These are phyloP conservation scores for Aspergillus udagawae DNA, from an alignment of 2,329 filamentous ascomycete genomes.

Conservation along the genomic window DNA sequence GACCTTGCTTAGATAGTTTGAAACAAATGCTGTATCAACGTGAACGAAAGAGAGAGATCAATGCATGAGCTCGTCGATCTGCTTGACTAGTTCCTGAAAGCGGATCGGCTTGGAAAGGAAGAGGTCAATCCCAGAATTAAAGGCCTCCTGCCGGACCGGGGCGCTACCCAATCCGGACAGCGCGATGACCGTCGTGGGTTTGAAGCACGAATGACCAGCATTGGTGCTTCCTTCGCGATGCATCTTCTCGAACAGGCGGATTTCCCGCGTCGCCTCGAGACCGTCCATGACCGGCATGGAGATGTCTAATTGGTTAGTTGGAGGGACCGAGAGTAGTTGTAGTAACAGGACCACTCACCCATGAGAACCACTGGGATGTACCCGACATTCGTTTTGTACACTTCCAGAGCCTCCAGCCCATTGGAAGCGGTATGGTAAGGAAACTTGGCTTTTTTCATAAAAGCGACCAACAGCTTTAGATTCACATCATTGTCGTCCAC, in stretches of 20 bases:
- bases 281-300: slow-evolving; percentile 38
- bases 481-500: slow-evolving; percentile 39
- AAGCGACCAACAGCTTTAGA: slow-evolving; percentile 30
- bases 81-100: background rate
- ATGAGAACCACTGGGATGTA: slow-evolving; percentile 14
- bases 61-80: background rate
- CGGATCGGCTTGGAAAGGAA: slow-evolving; percentile 31
- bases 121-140: slow-evolving; percentile 28
- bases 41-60: background rate
- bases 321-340: background rate
- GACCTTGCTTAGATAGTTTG: background rate
- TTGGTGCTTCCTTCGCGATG: slow-evolving; percentile 2
- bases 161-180: slow-evolving; percentile 30
- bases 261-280: slow-evolving; percentile 26
- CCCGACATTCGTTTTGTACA: slow-evolving; percentile 15
- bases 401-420: slow-evolving; percentile 32
- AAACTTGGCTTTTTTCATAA: slow-evolving; percentile 26
- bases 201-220: background rate
- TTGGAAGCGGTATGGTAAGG: slow-evolving; percentile 30
- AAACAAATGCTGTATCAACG: background rate
- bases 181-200: slow-evolving; percentile 21
- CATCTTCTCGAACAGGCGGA: slow-evolving; percentile 23
- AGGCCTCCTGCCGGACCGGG: slow-evolving; percentile 27
- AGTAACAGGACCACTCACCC: slow-evolving; percentile 6
- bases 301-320: slow-evolving; percentile 23